Evolutionary conservation across 2,329 filamentous ascomycete genomes (phyloP), one percentile per base, ranked within the genome.

Genomic region (Aspergillus sp.): DNA sequence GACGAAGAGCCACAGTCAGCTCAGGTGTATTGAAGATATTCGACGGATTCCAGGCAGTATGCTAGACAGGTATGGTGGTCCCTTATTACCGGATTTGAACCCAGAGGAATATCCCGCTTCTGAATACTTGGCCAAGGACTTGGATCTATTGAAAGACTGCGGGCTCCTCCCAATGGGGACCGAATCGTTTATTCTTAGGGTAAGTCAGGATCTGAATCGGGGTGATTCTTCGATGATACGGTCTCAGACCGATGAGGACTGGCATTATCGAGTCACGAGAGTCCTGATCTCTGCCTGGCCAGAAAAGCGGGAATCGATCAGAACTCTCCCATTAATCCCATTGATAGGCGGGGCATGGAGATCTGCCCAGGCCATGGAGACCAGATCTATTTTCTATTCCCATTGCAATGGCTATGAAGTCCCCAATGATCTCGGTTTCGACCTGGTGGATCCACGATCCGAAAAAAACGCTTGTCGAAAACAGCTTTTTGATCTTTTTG

Each of bases 211-310:
- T 30, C 39, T 42, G 8, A 7, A 44, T 32, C 37, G 34, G 33
- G 13, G n/a, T 6, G 37, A 27, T 0, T 9, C 40, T 30, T 48
- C 46, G 8, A 39, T 38, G 4, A 40, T 48, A 19, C 26, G 34
- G 8, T n/a, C 40, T 27, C 27, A 42, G 2, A 43, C 43, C 11
- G 11, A 28, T 30, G 19, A 37, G 9, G 37, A 48, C 34, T 48
- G 43, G 46, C 43, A 48, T 35, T 45, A 33, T 19, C 46, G 43
- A 12, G 37, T 45, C 19, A 43, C 46, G 5, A 38, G 26, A 3
- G 27, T 43, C 7, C 29, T 48, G 6, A 8, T 38, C 27, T 6
- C 27, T 34, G 13, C 34, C 19, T 37, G 34, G 34, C 34, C 34
- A 26, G 19, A 37, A 6, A 13, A 9, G 12, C 5, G n/a, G n/a